Conservation (phyloP, 164 flowering plant species). For the Berberis vulgaris region DNA sequence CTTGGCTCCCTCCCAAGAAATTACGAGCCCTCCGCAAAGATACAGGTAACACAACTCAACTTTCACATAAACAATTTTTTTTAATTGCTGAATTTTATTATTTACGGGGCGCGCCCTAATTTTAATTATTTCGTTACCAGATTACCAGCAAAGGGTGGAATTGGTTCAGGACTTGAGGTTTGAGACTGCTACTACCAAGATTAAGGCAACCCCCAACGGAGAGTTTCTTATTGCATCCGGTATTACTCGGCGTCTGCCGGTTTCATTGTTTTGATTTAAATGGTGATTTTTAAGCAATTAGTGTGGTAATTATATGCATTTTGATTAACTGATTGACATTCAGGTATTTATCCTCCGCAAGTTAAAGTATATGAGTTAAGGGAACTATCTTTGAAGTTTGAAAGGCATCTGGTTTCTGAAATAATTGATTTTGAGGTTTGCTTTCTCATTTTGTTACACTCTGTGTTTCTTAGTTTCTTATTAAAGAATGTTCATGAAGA, state of each 20-base stretch:
- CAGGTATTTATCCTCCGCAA: conserved; percentile 93
- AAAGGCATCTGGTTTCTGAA: conserved; percentile 73
- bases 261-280: neutral
- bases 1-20: conserved; percentile 78
- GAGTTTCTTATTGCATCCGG: conserved; percentile 89
- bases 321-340: neutral
- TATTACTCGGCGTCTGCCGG: conserved; percentile 3
- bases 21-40: conserved; percentile 60
- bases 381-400: conserved; percentile 78
- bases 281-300: neutral
- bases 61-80: neutral
- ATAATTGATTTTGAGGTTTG: conserved; percentile 79
- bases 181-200: conserved; percentile 77
- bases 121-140: conserved; percentile 25
- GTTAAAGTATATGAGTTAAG: conserved; percentile 83
- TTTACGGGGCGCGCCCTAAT: neutral
- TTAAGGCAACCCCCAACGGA: conserved; percentile 80
- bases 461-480: no score
- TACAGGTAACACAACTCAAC: conserved; percentile 22
- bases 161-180: conserved; percentile 86
- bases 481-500: no score
- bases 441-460: no score
- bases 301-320: neutral
- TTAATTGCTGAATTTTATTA: neutral
- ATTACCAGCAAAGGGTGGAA: conserved; percentile 66